Conservation (phyloP, 2,329 filamentous ascomycete species). For the Colletotrichum paranaense region DNA sequence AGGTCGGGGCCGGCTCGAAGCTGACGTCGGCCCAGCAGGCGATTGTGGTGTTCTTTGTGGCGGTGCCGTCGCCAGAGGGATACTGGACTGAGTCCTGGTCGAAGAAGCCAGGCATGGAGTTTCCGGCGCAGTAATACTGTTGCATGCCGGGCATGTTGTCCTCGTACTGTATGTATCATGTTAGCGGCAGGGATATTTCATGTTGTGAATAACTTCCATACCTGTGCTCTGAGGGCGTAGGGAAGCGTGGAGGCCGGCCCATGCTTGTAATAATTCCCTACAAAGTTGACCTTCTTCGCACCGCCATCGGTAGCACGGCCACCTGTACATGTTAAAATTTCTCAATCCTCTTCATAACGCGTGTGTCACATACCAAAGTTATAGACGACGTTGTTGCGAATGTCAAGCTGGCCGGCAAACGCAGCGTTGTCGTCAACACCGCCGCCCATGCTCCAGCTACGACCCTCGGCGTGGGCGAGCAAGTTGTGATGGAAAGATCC, state of each 20-base stretch:
- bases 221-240: conserved; percentile 41
- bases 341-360: neutral
- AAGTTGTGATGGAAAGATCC: conserved; percentile 50
- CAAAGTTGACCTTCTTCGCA: conserved; percentile 46
- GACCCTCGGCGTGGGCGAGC: conserved; percentile 44
- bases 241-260: conserved; percentile 44
- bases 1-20: conserved; percentile 41
- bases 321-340: neutral
- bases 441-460: conserved; percentile 50
- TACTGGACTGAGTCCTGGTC: conserved; percentile 42
- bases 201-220: neutral
- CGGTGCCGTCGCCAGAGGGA: conserved; percentile 40
- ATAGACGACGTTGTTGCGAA: conserved; percentile 50
- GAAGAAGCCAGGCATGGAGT: conserved; percentile 46
- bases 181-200: too few relatives aligned
- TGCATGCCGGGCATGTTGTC: conserved; percentile 46
- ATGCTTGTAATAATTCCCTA: conserved; percentile 47
- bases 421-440: conserved; percentile 43
- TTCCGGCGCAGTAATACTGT: conserved; percentile 47
- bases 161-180: conserved; percentile 39
- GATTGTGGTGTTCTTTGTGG: conserved; percentile 33
- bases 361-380: conserved; percentile 43
- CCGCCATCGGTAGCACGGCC: conserved; percentile 47
- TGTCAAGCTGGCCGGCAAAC: conserved; percentile 46
- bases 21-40: conserved; percentile 46